Conservation (phyloP, 768 basidiomycete species). For the Xerocomellus amylosporus region DNA sequence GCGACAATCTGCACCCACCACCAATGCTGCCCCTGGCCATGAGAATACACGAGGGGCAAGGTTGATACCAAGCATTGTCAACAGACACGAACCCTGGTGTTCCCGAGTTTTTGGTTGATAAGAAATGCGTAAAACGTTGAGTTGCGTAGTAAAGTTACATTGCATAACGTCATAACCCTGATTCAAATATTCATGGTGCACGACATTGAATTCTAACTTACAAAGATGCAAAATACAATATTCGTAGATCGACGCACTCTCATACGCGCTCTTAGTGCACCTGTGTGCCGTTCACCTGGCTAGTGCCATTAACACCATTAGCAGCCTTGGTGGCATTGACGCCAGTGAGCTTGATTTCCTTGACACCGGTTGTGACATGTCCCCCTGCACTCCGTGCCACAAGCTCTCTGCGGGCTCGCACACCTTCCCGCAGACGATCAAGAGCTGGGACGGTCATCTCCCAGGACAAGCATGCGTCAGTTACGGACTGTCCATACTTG, state of each 20-base stretch:
- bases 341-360: constrained; percentile 14
- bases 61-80: not conserved
- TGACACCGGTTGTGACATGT: constrained; percentile 3
- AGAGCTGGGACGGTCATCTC: constrained; percentile 78
- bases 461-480: constrained; percentile 91
- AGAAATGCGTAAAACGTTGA: not conserved
- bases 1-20: constrained; percentile 7
- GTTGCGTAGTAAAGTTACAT: no score
- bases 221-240: not conserved
- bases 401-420: constrained; percentile 66
- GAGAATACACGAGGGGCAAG: not conserved
- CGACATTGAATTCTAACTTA: not conserved
- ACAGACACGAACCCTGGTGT: not conserved
- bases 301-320: constrained; percentile 19
- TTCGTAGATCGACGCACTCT: not conserved
- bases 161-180: constrained; percentile 9
- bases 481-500: constrained; percentile 83
- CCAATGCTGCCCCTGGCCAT: not conserved
- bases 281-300: constrained; percentile 20
- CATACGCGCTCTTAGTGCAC: not conserved
- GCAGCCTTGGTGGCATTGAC: constrained; percentile 7
- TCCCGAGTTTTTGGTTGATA: not conserved
- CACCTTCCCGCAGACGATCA: constrained; percentile 84
- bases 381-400: constrained; percentile 35
- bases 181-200: no score